A percentile compares a stretch with the other conserved stretches of the same genome.
phyloP scores from a whole-genome alignment of 2,329 filamentous ascomycete species.

The Calonectria montana region DNA sequence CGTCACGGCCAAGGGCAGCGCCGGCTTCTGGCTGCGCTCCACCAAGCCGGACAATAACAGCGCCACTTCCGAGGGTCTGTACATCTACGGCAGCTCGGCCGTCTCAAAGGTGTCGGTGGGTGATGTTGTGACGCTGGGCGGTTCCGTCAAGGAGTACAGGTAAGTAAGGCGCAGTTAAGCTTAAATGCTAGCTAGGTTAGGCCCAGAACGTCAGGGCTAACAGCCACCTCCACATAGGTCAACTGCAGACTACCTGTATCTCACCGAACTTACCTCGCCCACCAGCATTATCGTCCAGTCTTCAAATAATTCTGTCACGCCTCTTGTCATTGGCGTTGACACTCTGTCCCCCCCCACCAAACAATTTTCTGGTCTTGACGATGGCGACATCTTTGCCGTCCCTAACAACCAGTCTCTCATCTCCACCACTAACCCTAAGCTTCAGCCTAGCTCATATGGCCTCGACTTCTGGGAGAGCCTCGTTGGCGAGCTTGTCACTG shows the following conservation, averaged over 20 bases:
- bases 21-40: conserved; percentile 74
- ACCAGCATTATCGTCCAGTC: conserved; percentile 65
- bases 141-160: conserved; percentile 67
- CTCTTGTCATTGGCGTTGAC: conserved; percentile 71
- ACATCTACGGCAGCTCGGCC: conserved; percentile 68
- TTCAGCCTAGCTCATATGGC: conserved; percentile 71
- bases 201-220: background rate
- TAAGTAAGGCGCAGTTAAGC: conserved; percentile 47
- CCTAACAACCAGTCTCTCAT: conserved; percentile 72
- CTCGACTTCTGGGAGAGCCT: conserved; percentile 81
- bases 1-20: conserved; percentile 71
- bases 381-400: conserved; percentile 72
- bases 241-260: conserved; percentile 66
- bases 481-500: conserved; percentile 73
- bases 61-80: conserved; percentile 73
- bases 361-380: conserved; percentile 71
- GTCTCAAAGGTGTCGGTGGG: conserved; percentile 67
- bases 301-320: conserved; percentile 63
- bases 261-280: conserved; percentile 72
- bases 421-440: conserved; percentile 68
- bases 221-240: conserved; percentile 53
- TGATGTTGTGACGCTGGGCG: conserved; percentile 70
- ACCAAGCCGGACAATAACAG: conserved; percentile 65
- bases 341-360: conserved; percentile 68
- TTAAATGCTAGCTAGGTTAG: background rate